Base-by-base conservation (phyloP, 106 monocot genomes). In the Amphibolis antarctica region DNA sequence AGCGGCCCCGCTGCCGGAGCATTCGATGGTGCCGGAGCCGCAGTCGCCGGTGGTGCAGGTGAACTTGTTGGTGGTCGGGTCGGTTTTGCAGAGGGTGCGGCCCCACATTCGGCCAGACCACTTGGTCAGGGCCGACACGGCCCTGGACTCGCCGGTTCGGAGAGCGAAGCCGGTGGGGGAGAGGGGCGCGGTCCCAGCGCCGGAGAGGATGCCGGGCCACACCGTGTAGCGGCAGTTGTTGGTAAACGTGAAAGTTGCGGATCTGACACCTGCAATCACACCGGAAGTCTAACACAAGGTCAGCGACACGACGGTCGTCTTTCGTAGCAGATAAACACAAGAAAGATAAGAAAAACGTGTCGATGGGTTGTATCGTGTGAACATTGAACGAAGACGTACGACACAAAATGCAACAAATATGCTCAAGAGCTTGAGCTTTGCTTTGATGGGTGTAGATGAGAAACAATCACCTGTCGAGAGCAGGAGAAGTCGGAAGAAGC, bases 21-120 rank as follows among this genome's bases (percentile, higher is more conserved):
- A 68, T 12, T 55, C 44, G 22, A 68, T 13, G 26, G 42, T 19
- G 44, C 68, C 68, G 12, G 68, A 44, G 17, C 57, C 56, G 21
- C 68, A 68, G 55, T 68, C 68, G 43, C 43, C 68, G 42, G 69
- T 69, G 28, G n/a, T 17, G 59, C 69, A 69, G 59, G 30, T 46
- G 69, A 69, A 60, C 10, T 25, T 46, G 26, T 44, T 44, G 59
- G 69, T 44, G 14, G 63, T 12, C 12, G 67, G 28, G 71, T 84
- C 75, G 51, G 77, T 68, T 76, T 79, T 49, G 77, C 92, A 92
- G 70, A 71, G 65, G 1, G 66, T 66, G 24, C 87, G 87, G 42
- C 72, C 92, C 92, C 87, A 92, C 44, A 92, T 19, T 19, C 92
- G 87, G n/a, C 92, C 92, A n/a, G 92, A 92, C 92, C 92, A 92